These are phyloP conservation scores for Eimeria maxima DNA, from an alignment of 169 alveolate species.

Conservation along the genomic window DNA sequence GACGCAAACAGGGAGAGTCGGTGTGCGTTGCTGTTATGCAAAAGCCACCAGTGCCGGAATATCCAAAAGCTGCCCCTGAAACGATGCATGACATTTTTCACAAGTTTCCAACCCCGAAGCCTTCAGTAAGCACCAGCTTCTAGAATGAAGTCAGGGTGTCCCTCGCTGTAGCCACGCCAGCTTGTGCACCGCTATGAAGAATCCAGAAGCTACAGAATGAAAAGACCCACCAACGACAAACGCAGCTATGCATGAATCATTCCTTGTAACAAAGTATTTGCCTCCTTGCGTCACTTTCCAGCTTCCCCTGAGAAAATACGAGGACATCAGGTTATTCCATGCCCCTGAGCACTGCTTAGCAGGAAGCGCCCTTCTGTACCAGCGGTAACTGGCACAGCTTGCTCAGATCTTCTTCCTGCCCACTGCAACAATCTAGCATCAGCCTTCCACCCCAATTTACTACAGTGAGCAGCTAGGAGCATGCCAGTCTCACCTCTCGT, in stretches of 20 bases:
- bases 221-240: conserved; percentile 91
- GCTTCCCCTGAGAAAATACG: conserved; percentile 59
- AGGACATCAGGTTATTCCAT: background rate
- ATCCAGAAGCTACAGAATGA: background rate
- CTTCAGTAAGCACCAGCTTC: background rate
- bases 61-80: background rate
- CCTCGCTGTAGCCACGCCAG: background rate
- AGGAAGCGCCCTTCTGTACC: conserved; percentile 88
- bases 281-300: conserved; percentile 88
- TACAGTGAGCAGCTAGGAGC: background rate
- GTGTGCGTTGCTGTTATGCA: conserved; percentile 96
- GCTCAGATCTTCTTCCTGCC: conserved; percentile 4
- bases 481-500: conserved; percentile 75
- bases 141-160: background rate
- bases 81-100: background rate
- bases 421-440: background rate
- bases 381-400: conserved; percentile 93
- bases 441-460: background rate
- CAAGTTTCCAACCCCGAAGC: background rate
- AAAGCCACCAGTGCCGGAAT: conserved; percentile 86
- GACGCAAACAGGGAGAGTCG: conserved; percentile 97
- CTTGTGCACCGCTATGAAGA: background rate
- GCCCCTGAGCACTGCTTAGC: too few species aligned
- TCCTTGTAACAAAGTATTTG: conserved; percentile 93
- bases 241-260: conserved; percentile 94